Base-by-base conservation (phyloP, 768 basidiomycete species). In the Obba rivulosa region DNA sequence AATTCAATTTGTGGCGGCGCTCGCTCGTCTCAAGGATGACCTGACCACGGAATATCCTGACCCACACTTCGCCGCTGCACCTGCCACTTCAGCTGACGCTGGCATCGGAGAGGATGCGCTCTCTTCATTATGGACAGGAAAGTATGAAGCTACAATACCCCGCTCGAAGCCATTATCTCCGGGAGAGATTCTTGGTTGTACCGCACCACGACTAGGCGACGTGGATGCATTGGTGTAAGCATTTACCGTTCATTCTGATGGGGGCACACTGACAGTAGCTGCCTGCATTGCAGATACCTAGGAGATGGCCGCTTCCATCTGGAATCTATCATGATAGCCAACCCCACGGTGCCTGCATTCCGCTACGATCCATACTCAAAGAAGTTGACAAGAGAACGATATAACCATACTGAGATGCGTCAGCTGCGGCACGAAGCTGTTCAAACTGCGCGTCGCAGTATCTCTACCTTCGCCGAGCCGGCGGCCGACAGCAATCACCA, bases 301-400 rank as follows among this genome's bases (percentile, higher is more conserved):
- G 96, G 96, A 16, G 96, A 99, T 59, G 96, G 96, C 18, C 86
- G 96, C 9, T 99, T 99, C 72, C 96, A 98, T 63, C 78, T 98
- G 16, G 96, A 99, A 67, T 89, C 92, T 13, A 93, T 97, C 64
- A 99, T 99, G 96, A 96, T 99, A 50, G 92, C 93, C n/a, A 99
- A 99, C 64, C 96, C 96, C 0, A 67, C 78, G 24, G 77, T 98
- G 16, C 93, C 96, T 10, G 94, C 96, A 0, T 99, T 96, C 70
- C 82, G 96, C 18, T 99, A 98, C 67, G 96, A 98, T 62, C 96
- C 96, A 3, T 99, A 98, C 66, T 91, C 92, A 18, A 99, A 99
- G 67, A 96, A 93, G 62, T 75, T 99, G 43, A 97, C 96, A 1
- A 72, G 92, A 49, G 96, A 99, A 62, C 76, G 82, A 3, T 99